Conservation (phyloP, 805 yeast species). For the Zygosaccharomyces gambellarensis region DNA sequence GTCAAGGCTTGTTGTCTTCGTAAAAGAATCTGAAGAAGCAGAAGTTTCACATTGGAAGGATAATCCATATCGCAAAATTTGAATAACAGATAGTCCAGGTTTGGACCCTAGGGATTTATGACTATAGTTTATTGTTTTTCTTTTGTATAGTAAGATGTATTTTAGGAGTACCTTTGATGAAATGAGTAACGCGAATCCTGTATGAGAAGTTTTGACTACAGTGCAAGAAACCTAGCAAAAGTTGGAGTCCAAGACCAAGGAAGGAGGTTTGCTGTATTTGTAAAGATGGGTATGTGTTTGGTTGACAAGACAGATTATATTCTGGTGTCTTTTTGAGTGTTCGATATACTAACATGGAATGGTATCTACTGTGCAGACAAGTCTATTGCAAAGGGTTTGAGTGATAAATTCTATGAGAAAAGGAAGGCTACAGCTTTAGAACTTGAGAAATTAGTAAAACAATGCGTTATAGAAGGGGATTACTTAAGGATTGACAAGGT, state of each 20-base stretch:
- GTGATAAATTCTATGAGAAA: slow-evolving; percentile 71
- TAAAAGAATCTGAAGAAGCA: slow-evolving; percentile 27
- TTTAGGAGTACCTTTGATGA: neutral
- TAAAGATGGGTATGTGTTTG: slow-evolving; percentile 4
- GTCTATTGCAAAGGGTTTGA: slow-evolving; percentile 59
- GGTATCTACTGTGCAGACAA: slow-evolving; percentile 44
- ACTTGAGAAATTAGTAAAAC: slow-evolving; percentile 71
- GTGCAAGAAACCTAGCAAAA: neutral
- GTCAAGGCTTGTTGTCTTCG: slow-evolving; percentile 28
- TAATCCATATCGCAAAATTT: slow-evolving; percentile 10
- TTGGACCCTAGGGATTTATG: neutral
- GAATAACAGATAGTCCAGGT: neutral
- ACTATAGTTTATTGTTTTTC: neutral
- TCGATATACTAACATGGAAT: slow-evolving; percentile 1
- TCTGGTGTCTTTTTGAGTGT: neutral
- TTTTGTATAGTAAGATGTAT: neutral
- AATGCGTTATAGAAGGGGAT: slow-evolving; percentile 40
- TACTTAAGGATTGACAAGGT: slow-evolving; percentile 40
- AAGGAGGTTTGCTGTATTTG: neutral
- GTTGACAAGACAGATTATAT: neutral
- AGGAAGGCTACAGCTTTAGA: slow-evolving; percentile 74
- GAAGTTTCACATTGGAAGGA: slow-evolving; percentile 24
- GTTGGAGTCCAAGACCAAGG: neutral
- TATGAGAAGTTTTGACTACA: neutral
- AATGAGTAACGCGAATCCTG: neutral